phyloP scores from a whole-genome alignment of 2,329 filamentous ascomycete species.

The Sclerotinia glacialis region DNA sequence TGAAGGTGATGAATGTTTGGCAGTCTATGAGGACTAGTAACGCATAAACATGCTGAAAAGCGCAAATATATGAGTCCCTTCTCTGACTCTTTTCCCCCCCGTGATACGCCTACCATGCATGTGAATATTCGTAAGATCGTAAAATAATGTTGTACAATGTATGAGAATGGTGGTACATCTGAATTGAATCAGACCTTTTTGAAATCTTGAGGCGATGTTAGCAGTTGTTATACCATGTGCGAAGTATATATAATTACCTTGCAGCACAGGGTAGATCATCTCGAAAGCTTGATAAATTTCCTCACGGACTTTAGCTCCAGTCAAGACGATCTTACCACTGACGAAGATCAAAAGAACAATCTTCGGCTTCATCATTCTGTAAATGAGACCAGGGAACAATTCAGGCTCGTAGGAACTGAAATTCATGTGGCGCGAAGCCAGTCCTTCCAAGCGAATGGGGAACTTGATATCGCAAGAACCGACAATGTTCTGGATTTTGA shows the following conservation, averaged over 20 bases:
- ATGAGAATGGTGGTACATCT: conserved; percentile 12
- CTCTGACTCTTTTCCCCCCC: conserved; percentile 30
- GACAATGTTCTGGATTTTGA: conserved; percentile 99
- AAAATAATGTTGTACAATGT: conserved; percentile 27
- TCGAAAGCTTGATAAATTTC: conserved; percentile 97
- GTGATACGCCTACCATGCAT: conserved; percentile 39
- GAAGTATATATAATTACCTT: conserved; percentile 54
- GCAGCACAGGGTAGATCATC: conserved; percentile 94
- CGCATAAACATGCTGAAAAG: conserved; percentile 35
- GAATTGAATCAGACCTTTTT: conserved; percentile 39
- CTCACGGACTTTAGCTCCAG: conserved; percentile 94
- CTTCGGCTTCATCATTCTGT: conserved; percentile 99
- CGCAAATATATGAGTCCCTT: conserved; percentile 35
- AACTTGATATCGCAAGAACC: conserved; percentile 99
- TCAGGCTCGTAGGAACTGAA: conserved; percentile 99
- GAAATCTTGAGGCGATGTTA: conserved; percentile 38
- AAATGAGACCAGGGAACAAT: conserved; percentile 97
- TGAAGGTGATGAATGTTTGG: conserved; percentile 29
- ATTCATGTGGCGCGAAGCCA: conserved; percentile 96
- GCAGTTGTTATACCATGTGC: conserved; percentile 4
- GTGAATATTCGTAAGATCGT: conserved; percentile 38
- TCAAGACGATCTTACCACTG: conserved; percentile 96
- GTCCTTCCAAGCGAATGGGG: conserved; percentile 91
- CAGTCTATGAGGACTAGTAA: conserved; percentile 37
- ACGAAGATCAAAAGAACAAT: conserved; percentile 98